A percentile compares a stretch with the other conserved stretches of the same genome.
Evolutionary conservation across 2,329 filamentous ascomycete genomes (phyloP).

Genomic region (Hypoxylon sp.): DNA sequence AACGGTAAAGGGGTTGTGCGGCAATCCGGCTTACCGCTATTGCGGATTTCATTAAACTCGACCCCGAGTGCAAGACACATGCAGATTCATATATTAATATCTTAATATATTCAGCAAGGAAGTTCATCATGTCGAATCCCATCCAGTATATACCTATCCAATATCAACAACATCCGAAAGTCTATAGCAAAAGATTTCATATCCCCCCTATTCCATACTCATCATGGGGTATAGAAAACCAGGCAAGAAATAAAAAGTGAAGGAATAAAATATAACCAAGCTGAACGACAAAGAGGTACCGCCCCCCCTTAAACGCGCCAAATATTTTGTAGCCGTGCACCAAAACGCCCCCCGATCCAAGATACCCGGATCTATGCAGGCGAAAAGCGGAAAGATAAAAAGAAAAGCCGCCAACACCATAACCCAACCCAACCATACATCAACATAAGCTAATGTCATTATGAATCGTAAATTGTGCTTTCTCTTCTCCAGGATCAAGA

Average conservation of each 20-base stretch:
- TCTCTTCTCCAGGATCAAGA: no score
- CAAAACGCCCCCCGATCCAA: conserved; percentile 15
- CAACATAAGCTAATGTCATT: no score
- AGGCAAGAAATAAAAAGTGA: background rate
- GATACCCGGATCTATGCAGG: conserved; percentile 16
- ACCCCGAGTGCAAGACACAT: background rate
- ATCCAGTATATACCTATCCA: conserved; percentile 5
- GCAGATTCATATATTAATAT: background rate
- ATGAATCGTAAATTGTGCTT: no score
- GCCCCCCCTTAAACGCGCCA: background rate
- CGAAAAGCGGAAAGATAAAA: conserved; percentile 11
- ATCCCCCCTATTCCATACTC: conserved; percentile 29
- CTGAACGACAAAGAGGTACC: background rate
- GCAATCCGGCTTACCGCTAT: background rate
- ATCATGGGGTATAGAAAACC: conserved; percentile 32
- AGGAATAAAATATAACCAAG: background rate
- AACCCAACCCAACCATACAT: conserved; percentile 4
- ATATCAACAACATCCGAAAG: no score
- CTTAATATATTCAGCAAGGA: conserved; percentile 20
- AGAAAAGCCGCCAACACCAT: conserved; percentile 18
- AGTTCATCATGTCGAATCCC: background rate
- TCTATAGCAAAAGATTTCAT: conserved; percentile 12
- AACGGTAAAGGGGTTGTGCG: no score
- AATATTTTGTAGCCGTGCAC: conserved; percentile 16
- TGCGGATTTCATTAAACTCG: background rate